These are phyloP conservation scores for Penicillium longicatenatum DNA, from an alignment of 495 filamentous ascomycete genomes.

Conservation along the genomic window DNA sequence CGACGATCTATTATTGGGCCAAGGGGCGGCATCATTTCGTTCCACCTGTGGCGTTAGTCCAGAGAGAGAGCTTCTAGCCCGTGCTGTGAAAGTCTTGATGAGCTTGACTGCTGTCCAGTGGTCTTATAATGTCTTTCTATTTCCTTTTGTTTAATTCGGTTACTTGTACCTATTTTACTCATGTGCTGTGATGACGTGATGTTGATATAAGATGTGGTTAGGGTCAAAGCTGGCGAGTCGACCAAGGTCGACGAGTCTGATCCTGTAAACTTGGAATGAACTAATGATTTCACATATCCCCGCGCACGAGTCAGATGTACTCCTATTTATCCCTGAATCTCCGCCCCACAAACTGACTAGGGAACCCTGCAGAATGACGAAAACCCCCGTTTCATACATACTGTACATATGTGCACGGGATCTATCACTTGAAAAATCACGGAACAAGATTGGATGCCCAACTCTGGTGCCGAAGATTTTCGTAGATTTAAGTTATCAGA, in stretches of 20 bases:
- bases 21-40: constrained; percentile 46
- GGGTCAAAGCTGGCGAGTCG: neutral
- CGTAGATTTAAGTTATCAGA: constrained; percentile 23
- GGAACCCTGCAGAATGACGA: neutral
- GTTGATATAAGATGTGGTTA: constrained; percentile 8
- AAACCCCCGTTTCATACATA: neutral
- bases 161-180: constrained; percentile 4
- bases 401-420: neutral
- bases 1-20: constrained; percentile 46
- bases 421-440: neutral
- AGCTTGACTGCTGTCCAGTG: no score
- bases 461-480: neutral
- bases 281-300: neutral
- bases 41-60: constrained; percentile 46
- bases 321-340: neutral
- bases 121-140: neutral
- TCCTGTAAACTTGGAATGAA: neutral
- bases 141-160: neutral
- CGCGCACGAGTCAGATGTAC: no score
- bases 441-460: neutral
- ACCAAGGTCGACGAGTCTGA: neutral
- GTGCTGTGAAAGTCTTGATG: no score
- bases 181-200: constrained; percentile 14
- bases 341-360: neutral
- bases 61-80: constrained; percentile 29